Base-by-base conservation (phyloP, 2,329 filamentous ascomycete genomes). In the Talaromyces rugulosus region DNA sequence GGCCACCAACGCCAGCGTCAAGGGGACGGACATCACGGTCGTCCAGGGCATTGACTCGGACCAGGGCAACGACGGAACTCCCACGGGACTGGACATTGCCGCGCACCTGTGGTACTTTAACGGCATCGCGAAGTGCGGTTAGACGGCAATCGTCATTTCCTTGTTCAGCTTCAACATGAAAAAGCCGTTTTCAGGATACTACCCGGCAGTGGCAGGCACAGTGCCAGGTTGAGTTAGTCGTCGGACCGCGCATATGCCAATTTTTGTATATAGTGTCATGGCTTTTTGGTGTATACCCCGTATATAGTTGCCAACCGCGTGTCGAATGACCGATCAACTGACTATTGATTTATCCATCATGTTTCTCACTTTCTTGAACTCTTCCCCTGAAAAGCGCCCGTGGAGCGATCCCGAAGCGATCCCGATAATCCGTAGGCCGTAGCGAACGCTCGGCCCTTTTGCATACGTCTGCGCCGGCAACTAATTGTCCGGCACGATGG, bases 101-200 rank as follows among this genome's bases (percentile, higher is more conserved):
- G 72, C 75, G 33, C 76, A 78, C 65, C 42, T 66, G 6, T 77
- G 72, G 72, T 77, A 77, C 62, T 60, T 65, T 36, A 56, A 56
- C 31, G 1, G 16, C 4, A 54, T 65, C 14, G 44, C 51, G 4
- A 31, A 16, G 6, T 65, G 63, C 42, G 3, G 6, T 9, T 65
- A 31, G 61, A 27, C 23, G 16, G 23, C n/a, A 23, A 44, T 44
- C n/a, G 30, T 7, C 11, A 47, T 47, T 47, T 16, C 16, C 36
- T 5, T 40, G 36, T 40, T 40, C 36, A 14, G 18, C 12, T 18
- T 27, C 23, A 47, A 12, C 18, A 47, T 47, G 44, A 11, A 47
- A 47, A 47, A 23, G n/a, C 5, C 44, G 44, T 12, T 12, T 47
- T 27, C 11, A 27, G 4, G 8, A 47, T 27, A 47, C n/a, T 18